A percentile compares a stretch with the other conserved stretches of the same genome.
Evolutionary conservation across 2,329 filamentous ascomycete genomes (phyloP).

Genomic region (Gaeumannomyces tritici): DNA sequence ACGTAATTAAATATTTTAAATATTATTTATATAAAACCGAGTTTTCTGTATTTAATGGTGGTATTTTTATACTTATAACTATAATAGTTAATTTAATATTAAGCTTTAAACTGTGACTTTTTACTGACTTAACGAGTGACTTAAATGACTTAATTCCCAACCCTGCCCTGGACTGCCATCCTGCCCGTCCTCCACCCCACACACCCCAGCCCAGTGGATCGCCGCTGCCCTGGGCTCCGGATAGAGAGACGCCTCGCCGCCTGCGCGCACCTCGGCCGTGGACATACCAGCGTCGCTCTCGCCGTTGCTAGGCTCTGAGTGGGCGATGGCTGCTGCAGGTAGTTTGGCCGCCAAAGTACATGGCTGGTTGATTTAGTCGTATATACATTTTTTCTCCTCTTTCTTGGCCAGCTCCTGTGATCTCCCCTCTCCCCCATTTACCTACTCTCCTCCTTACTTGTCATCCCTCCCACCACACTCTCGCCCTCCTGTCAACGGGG

Average conservation of each 20-base stretch:
- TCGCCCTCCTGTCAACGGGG: not conserved
- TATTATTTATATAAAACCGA: no score
- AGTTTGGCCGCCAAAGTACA: not conserved
- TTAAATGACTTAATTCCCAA: no score
- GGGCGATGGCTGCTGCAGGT: not conserved
- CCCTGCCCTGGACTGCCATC: not conserved
- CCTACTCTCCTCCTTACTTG: not conserved
- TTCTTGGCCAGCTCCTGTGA: not conserved
- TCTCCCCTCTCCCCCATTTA: not conserved
- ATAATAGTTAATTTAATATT: no score
- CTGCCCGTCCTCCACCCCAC: not conserved
- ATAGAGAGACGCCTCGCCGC: not conserved
- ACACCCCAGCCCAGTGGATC: not conserved
- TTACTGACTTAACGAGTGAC: no score
- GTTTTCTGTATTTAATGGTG: no score
- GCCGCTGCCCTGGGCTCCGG: not conserved
- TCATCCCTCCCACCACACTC: not conserved
- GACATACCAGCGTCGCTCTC: not conserved
- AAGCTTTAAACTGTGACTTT: no score
- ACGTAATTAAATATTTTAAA: no score
- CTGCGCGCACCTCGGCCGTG: not conserved
- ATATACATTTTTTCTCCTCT: not conserved
- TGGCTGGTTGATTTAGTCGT: not conserved
- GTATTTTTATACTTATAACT: no score
- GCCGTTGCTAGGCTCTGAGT: not conserved